Evolutionary conservation across 1,139 yeast species (phyloP), one percentile per base, ranked within the genome.

Genomic region (Taphrina populina): DNA sequence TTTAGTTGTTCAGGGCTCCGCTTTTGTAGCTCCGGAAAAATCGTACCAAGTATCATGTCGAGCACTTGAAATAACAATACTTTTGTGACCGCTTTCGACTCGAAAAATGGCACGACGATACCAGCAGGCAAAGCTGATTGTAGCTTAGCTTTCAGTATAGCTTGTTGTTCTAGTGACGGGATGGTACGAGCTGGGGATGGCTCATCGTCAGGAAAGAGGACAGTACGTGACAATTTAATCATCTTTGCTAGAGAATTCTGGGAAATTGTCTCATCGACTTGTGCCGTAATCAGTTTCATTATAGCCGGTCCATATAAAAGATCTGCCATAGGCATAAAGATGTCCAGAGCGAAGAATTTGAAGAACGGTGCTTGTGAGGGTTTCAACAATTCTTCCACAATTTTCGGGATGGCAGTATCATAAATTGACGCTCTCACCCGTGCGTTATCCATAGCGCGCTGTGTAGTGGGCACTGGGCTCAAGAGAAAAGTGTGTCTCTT

Each of bases 1-100:
- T 33, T 37, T 26, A 49, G 17, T 17, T 49, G 54, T 19, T 49
- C 54, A 4, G 54, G 46, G n/a, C 39, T 49, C 21, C 44, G 45
- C 19, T 23, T 29, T 24, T 32, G 39, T 5, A 49, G 41, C 26
- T 49, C 54, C 4, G 54, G 54, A 20, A 49, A 41, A 11, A 49
- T 32, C 19, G 45, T 49, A 26, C 46, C 44, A 7, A 49, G 10
- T 3, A 41, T 30, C 15, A 32, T 32, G 17, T 49, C 54, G 8
- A 49, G 32, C 10, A 39, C 23, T 6, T 32, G 33, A 33, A 30
- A 49, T 2, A 49, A 33, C 4, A 49, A 24, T 11, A 49, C 20
- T 13, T 49, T 49, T 8, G 20, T 37, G 21, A 49, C 34, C n/a
- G 13, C 46, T 17, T 49, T 49, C 3, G 44, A 40, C 4, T 21